These are phyloP conservation scores for Platanus orientalis DNA, from an alignment of 164 flowering plant genomes.

Conservation along the genomic window DNA sequence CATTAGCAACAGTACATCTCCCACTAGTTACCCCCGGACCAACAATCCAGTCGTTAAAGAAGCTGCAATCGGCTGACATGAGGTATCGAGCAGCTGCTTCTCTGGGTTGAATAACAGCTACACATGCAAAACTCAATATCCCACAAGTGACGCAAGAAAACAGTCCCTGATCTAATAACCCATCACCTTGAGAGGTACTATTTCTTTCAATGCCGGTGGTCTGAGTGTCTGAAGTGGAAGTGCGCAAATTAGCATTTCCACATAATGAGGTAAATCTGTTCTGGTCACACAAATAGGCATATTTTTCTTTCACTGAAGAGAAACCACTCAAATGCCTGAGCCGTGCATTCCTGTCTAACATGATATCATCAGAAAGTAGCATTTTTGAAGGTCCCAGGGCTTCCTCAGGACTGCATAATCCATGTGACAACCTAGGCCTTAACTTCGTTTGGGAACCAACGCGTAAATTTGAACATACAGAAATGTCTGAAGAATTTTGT, in stretches of 20 bases:
- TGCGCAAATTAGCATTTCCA: conserved; percentile 19
- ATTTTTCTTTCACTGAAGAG: conserved; percentile 40
- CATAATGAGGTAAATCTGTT: conserved; percentile 21
- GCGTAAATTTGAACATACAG: conserved; percentile 43
- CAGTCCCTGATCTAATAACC: conserved; percentile 63
- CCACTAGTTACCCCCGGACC: conserved; percentile 34
- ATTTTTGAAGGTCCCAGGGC: conserved; percentile 28
- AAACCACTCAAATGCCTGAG: conserved; percentile 28
- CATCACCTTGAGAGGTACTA: conserved; percentile 29
- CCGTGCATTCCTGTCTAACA: conserved; percentile 30
- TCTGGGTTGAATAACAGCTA: conserved; percentile 75
- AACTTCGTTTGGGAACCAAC: conserved; percentile 43
- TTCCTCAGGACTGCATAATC: conserved; percentile 44
- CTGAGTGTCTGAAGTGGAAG: conserved; percentile 17
- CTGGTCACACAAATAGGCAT: conserved; percentile 27
- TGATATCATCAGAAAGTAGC: conserved; percentile 26
- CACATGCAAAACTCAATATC: conserved; percentile 76
- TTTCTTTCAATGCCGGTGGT: conserved; percentile 19
- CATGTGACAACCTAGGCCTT: conserved; percentile 42
- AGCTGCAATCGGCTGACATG: conserved; percentile 71
- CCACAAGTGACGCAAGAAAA: conserved; percentile 97
- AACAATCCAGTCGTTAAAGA: conserved; percentile 50
- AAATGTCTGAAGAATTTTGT: conserved; percentile 43
- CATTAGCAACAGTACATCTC: conserved; percentile 16
- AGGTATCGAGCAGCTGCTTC: conserved; percentile 67